A percentile compares a stretch with the other conserved stretches of the same genome.
phyloP scores from a whole-genome alignment of 2,329 filamentous ascomycete species.

The Eutypella sp. region DNA sequence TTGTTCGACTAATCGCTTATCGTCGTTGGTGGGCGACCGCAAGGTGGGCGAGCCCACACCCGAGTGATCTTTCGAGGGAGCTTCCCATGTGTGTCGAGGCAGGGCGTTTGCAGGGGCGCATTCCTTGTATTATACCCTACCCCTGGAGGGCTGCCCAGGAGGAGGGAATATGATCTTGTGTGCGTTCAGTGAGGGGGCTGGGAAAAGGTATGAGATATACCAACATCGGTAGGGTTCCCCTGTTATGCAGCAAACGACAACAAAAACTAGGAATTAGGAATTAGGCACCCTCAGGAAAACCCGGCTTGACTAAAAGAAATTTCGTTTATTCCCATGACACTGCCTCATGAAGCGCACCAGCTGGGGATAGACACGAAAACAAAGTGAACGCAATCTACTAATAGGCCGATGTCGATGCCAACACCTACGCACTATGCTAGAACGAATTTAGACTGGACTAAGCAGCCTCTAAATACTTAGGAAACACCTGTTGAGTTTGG shows the following conservation, averaged over 20 bases:
- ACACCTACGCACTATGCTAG: too few relatives aligned
- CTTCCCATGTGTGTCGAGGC: constrained; percentile 20
- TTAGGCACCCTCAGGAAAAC: constrained; percentile 23
- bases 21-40: constrained; percentile 27
- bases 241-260: constrained; percentile 19
- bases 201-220: constrained; percentile 18
- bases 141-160: constrained; percentile 18
- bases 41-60: constrained; percentile 25
- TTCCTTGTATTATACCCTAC: constrained; percentile 27
- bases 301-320: constrained; percentile 29
- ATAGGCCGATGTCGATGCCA: constrained; percentile 18
- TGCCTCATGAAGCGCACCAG: constrained; percentile 12
- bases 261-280: constrained; percentile 13
- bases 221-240: constrained; percentile 10
- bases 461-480: not conserved
- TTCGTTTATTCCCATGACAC: constrained; percentile 26
- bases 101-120: constrained; percentile 11
- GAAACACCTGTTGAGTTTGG: too few relatives aligned
- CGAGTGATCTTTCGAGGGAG: constrained; percentile 22
- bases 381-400: too few relatives aligned
- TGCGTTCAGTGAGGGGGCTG: constrained; percentile 16
- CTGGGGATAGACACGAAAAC: constrained; percentile 19
- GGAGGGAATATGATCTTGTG: constrained; percentile 14
- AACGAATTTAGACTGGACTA: not conserved
- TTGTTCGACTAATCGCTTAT: constrained; percentile 32